A percentile compares a stretch with the other conserved stretches of the same genome.
These are phyloP conservation scores for Cutaneotrichosporon sp. DNA, from an alignment of 1,284 basidiomycete genomes.

Conservation along the genomic window DNA sequence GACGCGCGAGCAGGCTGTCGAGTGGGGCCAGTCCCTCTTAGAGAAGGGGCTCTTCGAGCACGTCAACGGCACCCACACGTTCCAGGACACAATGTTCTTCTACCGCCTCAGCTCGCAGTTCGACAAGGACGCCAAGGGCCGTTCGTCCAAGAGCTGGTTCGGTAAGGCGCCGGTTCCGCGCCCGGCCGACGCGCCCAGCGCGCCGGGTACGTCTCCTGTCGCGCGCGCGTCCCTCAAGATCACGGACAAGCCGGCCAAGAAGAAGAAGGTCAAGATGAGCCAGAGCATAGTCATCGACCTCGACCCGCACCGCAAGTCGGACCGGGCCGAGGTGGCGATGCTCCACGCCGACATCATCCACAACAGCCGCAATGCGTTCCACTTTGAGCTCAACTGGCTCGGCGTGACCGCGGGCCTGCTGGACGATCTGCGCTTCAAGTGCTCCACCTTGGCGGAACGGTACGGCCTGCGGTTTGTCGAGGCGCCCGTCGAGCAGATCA, in stretches of 20 bases:
- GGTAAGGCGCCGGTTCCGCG: constrained; percentile 23
- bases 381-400: constrained; percentile 97
- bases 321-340: constrained; percentile 81
- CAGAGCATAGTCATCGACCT: constrained; percentile 85
- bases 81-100: constrained; percentile 79
- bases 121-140: constrained; percentile 28
- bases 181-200: constrained; percentile 2
- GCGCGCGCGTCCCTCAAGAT: constrained; percentile 13
- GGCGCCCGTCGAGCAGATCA: constrained; percentile 80
- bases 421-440: constrained; percentile 82
- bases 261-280: constrained; percentile 70
- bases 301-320: constrained; percentile 75
- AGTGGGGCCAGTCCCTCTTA: constrained; percentile 72
- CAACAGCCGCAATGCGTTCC: constrained; percentile 85
- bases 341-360: constrained; percentile 91
- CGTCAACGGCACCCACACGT: constrained; percentile 71
- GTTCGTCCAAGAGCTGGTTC: constrained; percentile 43
- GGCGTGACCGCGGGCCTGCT: constrained; percentile 94
- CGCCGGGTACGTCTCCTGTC: constrained; percentile 11
- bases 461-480: constrained; percentile 93
- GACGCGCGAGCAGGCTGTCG: constrained; percentile 72
- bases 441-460: constrained; percentile 81
- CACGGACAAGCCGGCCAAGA: constrained; percentile 54
- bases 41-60: constrained; percentile 80
- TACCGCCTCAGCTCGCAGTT: constrained; percentile 79